phyloP scores from a whole-genome alignment of 176 grass and related monocot species.

The Triticum dicoccoides region DNA sequence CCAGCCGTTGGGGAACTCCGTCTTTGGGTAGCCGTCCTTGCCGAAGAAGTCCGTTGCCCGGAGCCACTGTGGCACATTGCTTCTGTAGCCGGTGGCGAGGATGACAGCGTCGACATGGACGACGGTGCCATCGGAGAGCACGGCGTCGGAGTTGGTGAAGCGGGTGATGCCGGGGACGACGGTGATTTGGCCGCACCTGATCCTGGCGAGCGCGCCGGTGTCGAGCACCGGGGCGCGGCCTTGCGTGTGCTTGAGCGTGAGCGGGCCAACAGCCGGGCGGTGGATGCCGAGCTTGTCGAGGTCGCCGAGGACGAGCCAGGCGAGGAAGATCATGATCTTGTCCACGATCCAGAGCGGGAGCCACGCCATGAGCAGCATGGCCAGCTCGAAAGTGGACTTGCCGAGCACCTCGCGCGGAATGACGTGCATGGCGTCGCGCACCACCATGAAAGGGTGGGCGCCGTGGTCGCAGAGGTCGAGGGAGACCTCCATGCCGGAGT shows the following conservation, averaged over 20 bases:
- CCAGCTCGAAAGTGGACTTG: conserved; percentile 75
- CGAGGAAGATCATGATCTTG: conserved; percentile 58
- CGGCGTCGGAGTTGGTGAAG: conserved; percentile 36
- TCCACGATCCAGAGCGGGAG: conserved; percentile 83
- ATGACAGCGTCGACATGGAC: conserved; percentile 58
- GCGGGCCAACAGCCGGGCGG: conserved; percentile 58
- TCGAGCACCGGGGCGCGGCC: conserved; percentile 79
- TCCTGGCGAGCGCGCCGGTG: conserved; percentile 48
- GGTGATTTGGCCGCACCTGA: conserved; percentile 50
- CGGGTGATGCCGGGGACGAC: conserved; percentile 54
- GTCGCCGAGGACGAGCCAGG: conserved; percentile 65
- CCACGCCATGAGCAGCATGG: conserved; percentile 68
- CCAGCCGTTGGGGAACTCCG: conserved; percentile 60
- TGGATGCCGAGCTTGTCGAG: conserved; percentile 53
- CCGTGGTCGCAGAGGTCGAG: conserved; percentile 40
- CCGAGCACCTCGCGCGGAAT: conserved; percentile 64
- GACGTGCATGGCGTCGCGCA: conserved; percentile 22
- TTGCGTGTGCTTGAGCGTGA: conserved; percentile 57
- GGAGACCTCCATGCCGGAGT: conserved; percentile 66
- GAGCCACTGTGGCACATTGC: conserved; percentile 81
- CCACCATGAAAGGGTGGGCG: conserved; percentile 33
- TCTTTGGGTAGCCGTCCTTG: conserved; percentile 65
- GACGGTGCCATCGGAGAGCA: conserved; percentile 52
- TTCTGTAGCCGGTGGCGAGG: conserved; percentile 78
- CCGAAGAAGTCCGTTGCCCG: conserved; percentile 64